Evolutionary conservation across 306 rosid genomes (phyloP).

Genomic region (Clitoria ternatea): DNA sequence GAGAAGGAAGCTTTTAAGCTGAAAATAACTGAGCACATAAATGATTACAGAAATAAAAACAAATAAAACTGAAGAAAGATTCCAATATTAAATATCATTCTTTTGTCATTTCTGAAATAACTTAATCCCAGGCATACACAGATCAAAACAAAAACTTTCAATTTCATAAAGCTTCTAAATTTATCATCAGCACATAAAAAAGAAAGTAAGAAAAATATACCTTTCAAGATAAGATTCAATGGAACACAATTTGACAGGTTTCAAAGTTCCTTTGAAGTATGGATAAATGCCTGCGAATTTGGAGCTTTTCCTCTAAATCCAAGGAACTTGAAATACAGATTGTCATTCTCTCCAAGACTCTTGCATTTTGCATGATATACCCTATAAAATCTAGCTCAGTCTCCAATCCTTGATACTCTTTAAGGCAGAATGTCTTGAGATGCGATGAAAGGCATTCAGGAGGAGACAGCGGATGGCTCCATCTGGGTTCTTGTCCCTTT

Average conservation of each 20-base stretch:
- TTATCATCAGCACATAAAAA: not conserved
- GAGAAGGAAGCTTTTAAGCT: not conserved
- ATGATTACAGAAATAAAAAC: not conserved
- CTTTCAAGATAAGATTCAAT: not conserved
- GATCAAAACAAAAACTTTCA: not conserved
- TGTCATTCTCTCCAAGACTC: conserved; percentile 15
- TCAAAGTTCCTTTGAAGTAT: not conserved
- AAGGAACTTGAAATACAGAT: not conserved
- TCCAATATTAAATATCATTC: not conserved
- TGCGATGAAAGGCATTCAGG: conserved; percentile 27
- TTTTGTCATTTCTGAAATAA: not conserved
- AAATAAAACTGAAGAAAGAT: not conserved
- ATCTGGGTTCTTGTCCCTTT: conserved; percentile 11
- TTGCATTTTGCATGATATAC: conserved; percentile 29
- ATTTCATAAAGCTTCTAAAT: not conserved
- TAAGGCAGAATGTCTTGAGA: conserved; percentile 21
- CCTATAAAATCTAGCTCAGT: conserved; percentile 21
- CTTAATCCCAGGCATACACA: not conserved
- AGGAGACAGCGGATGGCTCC: conserved; percentile 12
- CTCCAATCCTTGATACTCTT: conserved; percentile 21
- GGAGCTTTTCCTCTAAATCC: conserved; percentile 2
- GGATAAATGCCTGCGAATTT: not conserved
- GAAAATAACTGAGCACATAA: not conserved
- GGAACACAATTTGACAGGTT: conserved; percentile 21
- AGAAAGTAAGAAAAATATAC: not conserved